Evolutionary conservation across 2,329 filamentous ascomycete species (phyloP).

Genomic region (Colletotrichum tamarilloi): DNA sequence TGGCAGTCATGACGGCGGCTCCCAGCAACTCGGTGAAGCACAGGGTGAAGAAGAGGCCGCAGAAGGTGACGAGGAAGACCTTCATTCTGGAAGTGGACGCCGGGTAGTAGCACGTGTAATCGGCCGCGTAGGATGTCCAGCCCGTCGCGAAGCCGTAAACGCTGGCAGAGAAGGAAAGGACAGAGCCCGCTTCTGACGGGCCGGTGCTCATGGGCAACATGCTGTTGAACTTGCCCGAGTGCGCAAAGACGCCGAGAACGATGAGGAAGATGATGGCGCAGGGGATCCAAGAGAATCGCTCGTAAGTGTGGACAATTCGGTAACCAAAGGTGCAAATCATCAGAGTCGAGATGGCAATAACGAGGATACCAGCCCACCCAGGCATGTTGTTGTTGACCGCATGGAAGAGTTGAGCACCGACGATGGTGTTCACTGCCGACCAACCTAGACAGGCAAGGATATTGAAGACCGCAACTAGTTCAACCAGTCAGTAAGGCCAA

Average conservation of each 20-base stretch:
- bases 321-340: conserved; percentile 80
- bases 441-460: conserved; percentile 79
- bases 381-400: conserved; percentile 77
- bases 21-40: conserved; percentile 81
- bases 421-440: conserved; percentile 82
- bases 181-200: conserved; percentile 66
- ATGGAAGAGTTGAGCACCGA: conserved; percentile 81
- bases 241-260: conserved; percentile 74
- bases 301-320: conserved; percentile 80
- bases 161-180: conserved; percentile 74
- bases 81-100: conserved; percentile 66
- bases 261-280: conserved; percentile 80
- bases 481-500: background rate
- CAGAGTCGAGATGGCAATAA: conserved; percentile 80
- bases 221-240: conserved; percentile 72
- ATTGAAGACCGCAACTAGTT: conserved; percentile 74
- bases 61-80: conserved; percentile 76
- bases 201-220: conserved; percentile 67
- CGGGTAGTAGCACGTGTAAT: conserved; percentile 86
- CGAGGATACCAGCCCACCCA: conserved; percentile 78
- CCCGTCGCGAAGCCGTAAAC: conserved; percentile 77
- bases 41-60: conserved; percentile 76
- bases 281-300: conserved; percentile 80
- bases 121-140: conserved; percentile 80
- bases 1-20: conserved; percentile 74